Evolutionary conservation across 306 rosid genomes (phyloP).

Genomic region (Vigna mungo): DNA sequence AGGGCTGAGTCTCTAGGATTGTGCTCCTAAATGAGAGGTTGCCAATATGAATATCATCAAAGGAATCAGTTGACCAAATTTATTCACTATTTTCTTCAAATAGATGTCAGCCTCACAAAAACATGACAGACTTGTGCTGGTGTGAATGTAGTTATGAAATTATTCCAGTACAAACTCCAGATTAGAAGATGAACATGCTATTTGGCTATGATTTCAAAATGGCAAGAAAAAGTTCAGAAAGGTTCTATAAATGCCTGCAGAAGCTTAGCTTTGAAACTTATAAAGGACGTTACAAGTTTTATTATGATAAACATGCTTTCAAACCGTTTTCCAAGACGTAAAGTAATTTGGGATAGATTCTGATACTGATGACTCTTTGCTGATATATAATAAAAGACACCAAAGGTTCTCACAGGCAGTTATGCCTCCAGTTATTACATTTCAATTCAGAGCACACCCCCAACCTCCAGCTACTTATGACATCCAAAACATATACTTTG

Average conservation of each 20-base stretch:
- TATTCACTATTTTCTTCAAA: background rate
- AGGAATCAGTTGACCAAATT: background rate
- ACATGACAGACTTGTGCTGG: background rate
- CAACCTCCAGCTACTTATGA: background rate
- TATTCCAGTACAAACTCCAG: background rate
- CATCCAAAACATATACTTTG: background rate
- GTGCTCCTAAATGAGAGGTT: background rate
- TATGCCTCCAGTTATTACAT: background rate
- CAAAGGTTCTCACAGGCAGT: background rate
- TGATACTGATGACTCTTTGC: background rate
- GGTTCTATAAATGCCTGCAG: background rate
- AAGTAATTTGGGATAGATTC: constrained; percentile 3
- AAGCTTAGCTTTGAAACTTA: background rate
- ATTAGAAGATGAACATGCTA: background rate
- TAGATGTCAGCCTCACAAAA: background rate
- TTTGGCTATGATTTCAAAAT: background rate
- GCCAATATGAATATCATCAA: background rate
- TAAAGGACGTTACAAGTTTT: background rate
- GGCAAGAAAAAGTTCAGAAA: background rate
- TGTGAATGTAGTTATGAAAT: background rate
- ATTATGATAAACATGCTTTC: background rate
- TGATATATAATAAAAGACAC: background rate
- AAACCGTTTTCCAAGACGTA: background rate
- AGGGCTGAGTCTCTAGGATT: background rate
- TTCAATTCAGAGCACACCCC: background rate